Evolutionary conservation across 257 asterid species (phyloP).

Genomic region (Przewalskia tangutica): DNA sequence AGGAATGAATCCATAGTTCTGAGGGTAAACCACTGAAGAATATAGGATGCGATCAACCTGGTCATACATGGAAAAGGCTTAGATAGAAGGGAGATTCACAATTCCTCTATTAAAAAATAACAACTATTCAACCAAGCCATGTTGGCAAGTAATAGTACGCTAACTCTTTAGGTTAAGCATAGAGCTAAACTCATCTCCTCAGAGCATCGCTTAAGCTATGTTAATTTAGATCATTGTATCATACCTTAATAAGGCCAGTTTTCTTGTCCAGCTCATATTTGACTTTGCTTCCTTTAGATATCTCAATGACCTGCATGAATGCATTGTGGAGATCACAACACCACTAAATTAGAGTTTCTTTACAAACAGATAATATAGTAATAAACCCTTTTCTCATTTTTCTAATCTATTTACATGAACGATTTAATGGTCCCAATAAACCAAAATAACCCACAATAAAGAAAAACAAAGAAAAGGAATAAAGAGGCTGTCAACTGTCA

Average conservation of each 20-base stretch:
- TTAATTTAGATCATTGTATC: not conserved
- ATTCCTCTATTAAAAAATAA: not conserved
- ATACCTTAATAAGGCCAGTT: slow-evolving; percentile 88
- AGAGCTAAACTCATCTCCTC: not conserved
- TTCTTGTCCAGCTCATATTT: slow-evolving; percentile 94
- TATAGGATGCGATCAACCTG: slow-evolving; percentile 87
- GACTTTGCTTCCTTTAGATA: slow-evolving; percentile 92
- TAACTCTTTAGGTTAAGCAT: not conserved
- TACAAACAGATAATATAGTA: not conserved
- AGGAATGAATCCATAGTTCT: slow-evolving; percentile 94
- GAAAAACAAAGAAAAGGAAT: not conserved
- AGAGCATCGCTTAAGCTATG: not conserved
- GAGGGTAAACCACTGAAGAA: slow-evolving; percentile 95
- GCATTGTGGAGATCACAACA: not conserved
- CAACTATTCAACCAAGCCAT: not conserved
- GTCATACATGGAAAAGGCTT: not conserved
- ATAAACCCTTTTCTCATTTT: not conserved
- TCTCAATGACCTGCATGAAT: slow-evolving; percentile 72
- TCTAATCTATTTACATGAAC: not conserved
- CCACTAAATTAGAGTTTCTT: not conserved
- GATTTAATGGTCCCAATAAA: not conserved
- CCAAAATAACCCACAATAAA: not conserved
- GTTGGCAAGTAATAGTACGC: not conserved
- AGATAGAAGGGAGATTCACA: not conserved
- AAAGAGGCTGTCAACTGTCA: not conserved